phyloP scores from a whole-genome alignment of 345 rosid species.

The Eucalyptus grandis region DNA sequence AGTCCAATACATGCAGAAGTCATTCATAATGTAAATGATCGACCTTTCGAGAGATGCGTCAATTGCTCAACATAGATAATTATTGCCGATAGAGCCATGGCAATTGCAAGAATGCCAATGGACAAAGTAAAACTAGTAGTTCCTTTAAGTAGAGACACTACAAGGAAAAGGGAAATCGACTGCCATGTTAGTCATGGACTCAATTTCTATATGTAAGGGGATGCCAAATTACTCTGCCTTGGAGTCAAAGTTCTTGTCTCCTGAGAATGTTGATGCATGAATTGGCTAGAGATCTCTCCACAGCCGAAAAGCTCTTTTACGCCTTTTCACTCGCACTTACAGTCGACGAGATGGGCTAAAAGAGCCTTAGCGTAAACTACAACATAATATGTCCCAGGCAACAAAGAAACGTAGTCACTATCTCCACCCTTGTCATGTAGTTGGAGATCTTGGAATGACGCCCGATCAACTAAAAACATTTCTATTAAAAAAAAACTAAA shows the following conservation, averaged over 20 bases:
- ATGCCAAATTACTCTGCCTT: not conserved
- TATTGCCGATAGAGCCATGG: not conserved
- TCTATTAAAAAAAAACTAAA: too few relatives aligned
- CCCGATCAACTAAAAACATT: too few relatives aligned
- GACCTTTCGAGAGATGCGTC: not conserved
- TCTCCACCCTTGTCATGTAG: constrained; percentile 12
- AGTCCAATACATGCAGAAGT: not conserved
- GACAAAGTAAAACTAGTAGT: not conserved
- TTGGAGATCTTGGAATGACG: too few relatives aligned
- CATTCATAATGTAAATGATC: not conserved
- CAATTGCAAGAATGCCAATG: not conserved
- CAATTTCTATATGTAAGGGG: not conserved
- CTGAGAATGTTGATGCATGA: not conserved
- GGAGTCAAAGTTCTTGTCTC: not conserved
- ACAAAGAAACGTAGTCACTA: not conserved
- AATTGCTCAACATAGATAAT: not conserved
- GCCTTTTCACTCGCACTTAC: not conserved
- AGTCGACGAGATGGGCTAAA: not conserved
- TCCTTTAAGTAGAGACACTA: not conserved
- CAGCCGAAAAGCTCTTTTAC: not conserved
- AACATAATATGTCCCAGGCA: not conserved
- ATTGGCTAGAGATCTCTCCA: not conserved
- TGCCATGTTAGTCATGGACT: not conserved
- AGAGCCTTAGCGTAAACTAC: not conserved
- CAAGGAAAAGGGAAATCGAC: not conserved